phyloP scores from a whole-genome alignment of 1,284 basidiomycete genomes.

The Ceratobasidium sp. region DNA sequence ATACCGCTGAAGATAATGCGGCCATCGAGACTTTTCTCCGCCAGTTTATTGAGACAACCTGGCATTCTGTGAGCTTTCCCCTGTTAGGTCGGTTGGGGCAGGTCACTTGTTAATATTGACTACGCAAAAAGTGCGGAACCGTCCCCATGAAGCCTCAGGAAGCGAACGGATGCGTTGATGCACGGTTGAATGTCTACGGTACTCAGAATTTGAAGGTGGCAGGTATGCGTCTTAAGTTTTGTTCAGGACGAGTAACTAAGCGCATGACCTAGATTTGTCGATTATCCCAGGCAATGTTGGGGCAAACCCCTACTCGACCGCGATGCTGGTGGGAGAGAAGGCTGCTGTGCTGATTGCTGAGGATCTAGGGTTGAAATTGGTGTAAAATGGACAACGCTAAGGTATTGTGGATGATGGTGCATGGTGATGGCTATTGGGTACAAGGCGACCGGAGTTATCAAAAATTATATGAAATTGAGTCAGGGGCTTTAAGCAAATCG shows the following conservation, averaged over 20 bases:
- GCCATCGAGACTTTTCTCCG: conserved; percentile 49
- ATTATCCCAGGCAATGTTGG: conserved; percentile 37
- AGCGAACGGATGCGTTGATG: conserved; percentile 71
- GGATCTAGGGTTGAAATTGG: conserved; percentile 29
- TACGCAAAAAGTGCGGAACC: conserved; percentile 60
- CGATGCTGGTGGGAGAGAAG: conserved; percentile 36
- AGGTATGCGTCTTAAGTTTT: conserved; percentile 50
- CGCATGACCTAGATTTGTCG: conserved; percentile 18
- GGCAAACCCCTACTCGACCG: conserved; percentile 32
- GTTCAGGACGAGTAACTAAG: not conserved
- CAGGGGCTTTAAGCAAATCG: no score
- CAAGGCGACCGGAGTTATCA: no score
- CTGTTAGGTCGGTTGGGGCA: not conserved
- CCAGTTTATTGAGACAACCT: conserved; percentile 39
- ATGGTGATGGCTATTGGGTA: no score
- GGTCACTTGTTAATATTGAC: not conserved
- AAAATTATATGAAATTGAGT: no score
- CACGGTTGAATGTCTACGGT: conserved; percentile 72
- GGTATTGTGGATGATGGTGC: no score
- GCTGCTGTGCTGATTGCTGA: conserved; percentile 39
- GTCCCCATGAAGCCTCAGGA: conserved; percentile 74
- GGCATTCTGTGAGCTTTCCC: conserved; percentile 36
- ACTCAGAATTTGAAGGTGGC: conserved; percentile 70
- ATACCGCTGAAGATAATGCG: conserved; percentile 52
- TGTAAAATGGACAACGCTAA: no score